These are phyloP conservation scores for Pichia cactophila DNA, from an alignment of 1,139 yeast genomes.

Conservation along the genomic window DNA sequence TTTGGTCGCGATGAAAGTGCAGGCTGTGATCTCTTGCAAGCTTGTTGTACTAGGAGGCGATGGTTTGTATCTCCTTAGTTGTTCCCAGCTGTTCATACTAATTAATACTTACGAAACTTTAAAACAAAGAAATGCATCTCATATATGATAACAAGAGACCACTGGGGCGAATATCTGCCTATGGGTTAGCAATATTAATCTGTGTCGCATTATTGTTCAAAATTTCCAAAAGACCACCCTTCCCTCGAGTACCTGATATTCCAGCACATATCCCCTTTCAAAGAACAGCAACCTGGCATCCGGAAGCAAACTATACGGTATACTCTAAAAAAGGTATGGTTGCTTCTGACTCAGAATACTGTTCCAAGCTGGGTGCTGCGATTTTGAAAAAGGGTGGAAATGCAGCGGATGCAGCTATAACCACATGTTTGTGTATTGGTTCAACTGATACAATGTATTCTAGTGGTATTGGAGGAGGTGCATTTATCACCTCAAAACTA, in stretches of 20 bases:
- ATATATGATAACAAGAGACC: neutral
- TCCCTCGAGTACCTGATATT: slow-evolving; percentile 16
- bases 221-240: slow-evolving; percentile 2
- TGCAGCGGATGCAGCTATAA: slow-evolving; percentile 91
- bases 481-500: slow-evolving; percentile 54
- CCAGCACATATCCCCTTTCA: slow-evolving; percentile 26
- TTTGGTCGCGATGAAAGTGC: too few species aligned
- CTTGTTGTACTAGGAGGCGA: too few species aligned
- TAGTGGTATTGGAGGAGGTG: slow-evolving; percentile 94
- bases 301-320: slow-evolving; percentile 31
- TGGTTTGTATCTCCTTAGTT: too few species aligned
- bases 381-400: slow-evolving; percentile 55
- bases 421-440: slow-evolving; percentile 85
- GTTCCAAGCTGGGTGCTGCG: slow-evolving; percentile 62
- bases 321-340: slow-evolving; percentile 54
- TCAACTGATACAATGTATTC: slow-evolving; percentile 66
- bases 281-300: slow-evolving; percentile 32
- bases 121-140: neutral
- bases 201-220: neutral
- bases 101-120: too few species aligned
- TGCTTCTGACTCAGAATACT: slow-evolving; percentile 63
- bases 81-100: too few species aligned
- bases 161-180: neutral
- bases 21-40: too few species aligned
- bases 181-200: neutral